Base-by-base conservation (phyloP, 805 yeast species). In the Zygotorulaspora florentina region DNA sequence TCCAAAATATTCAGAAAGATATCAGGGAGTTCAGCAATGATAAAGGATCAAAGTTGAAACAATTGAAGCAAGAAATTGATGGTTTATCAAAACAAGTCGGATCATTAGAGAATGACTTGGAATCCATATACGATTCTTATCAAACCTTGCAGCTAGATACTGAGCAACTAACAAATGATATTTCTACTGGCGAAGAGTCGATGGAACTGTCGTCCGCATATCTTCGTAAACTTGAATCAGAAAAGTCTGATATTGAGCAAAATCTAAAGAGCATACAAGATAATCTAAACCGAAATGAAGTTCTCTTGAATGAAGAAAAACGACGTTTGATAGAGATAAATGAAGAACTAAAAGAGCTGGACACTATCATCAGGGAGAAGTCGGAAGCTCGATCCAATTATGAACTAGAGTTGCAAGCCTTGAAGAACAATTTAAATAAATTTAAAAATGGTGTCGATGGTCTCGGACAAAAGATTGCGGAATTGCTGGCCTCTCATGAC, bases 1-100 rank as follows among this genome's bases (percentile, higher is more conserved):
- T 86, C 10, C 53, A 56, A 2, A 60, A 61, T 7, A 81, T 86
- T 43, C 86, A 85, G 58, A 75, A 70, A 13, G 98, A 93, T 62
- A 86, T 89, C 70, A 72, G 75, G 42, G 98, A 93, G 56, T 91
- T 89, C 61, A 79, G 77, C 48, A 70, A 69, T 36, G 85, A 95
- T 62, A 90, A 89, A 55, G 87, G 90, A 1, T 76, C 83, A 1
- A 95, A 91, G 62, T 71, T 95, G 48, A 79, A 78, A 40, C 79
- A 85, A 56, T 67, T 85, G 35, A 75, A 78, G 52, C 50, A 57
- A 4, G 88, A 85, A 49, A 72, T 84, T 18, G 57, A 60, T 9
- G 52, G 57, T 7, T 62, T 84, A 3, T 57, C 69, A 0, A 51
- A 58, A 6, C 65, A 73, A 38, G 57, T 76, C 0, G 58, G 54